Evolutionary conservation across 768 basidiomycete genomes (phyloP).

Genomic region (Mycena venus): DNA sequence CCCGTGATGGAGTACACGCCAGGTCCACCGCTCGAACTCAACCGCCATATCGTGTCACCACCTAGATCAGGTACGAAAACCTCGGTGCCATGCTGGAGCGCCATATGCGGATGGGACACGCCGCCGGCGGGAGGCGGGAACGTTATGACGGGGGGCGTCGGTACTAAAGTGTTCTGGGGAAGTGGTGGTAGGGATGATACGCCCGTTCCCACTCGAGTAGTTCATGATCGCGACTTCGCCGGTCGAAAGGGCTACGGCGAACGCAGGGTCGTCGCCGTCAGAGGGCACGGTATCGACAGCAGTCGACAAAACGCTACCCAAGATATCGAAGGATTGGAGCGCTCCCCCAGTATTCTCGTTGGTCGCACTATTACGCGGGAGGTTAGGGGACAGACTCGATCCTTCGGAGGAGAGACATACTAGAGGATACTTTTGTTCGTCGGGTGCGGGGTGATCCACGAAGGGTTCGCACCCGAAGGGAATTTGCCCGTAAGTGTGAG

Average conservation of each 20-base stretch:
- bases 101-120: conserved; percentile 78
- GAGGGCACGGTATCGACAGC: conserved; percentile 62
- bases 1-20: conserved; percentile 70
- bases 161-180: conserved; percentile 50
- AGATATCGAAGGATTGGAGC: conserved; percentile 71
- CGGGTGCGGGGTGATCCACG: conserved; percentile 73
- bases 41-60: conserved; percentile 77
- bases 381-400: neutral
- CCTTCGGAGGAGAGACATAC: conserved; percentile 51
- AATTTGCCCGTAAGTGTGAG: conserved; percentile 63
- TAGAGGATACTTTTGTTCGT: conserved; percentile 72
- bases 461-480: conserved; percentile 64
- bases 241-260: conserved; percentile 62
- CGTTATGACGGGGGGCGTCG: conserved; percentile 57
- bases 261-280: conserved; percentile 66
- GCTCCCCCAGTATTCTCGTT: conserved; percentile 64
- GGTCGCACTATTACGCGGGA: conserved; percentile 58
- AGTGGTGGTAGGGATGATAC: conserved; percentile 62
- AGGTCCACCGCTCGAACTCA: conserved; percentile 57
- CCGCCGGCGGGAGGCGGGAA: conserved; percentile 63
- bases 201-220: conserved; percentile 68
- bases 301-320: conserved; percentile 59
- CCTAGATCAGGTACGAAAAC: conserved; percentile 80
- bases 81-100: conserved; percentile 66
- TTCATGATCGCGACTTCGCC: conserved; percentile 74